Base-by-base conservation (phyloP, 345 rosid species). In the Ceriops tagal region DNA sequence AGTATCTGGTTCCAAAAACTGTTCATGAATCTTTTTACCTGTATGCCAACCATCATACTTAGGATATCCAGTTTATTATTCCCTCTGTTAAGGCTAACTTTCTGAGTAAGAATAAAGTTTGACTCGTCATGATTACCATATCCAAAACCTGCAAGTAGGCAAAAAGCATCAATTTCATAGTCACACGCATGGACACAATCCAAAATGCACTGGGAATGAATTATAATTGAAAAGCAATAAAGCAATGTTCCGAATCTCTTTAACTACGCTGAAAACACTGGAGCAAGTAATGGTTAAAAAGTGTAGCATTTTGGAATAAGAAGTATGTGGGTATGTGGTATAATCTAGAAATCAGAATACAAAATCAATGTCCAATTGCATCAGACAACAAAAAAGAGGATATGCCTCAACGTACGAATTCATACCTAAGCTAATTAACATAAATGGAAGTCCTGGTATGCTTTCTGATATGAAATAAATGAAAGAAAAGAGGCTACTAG, bases 41-140 rank as follows among this genome's bases (percentile, higher is more conserved):
- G 89, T 47, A 83, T 22, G 46, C 89, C 88, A 62, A 85, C 53
- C 81, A 87, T 75, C 84, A 87, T 85, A 69, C 88, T 87, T 60
- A 85, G 71, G 47, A 85, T 31, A 61, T 87, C 92, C 74, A 87
- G 78, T 21, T 85, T 71, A 63, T 87, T 87, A 52, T 77, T 83
- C 65, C 92, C 88, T 43, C 76, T 80, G 10, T 57, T 37, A 21
- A 87, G 83, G 68, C 61, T 75, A 30, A 85, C 62, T 67, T 78
- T 80, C 79, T 73, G 61, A 35, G 71, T 64, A 53, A 85, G 66
- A 13, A 77, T 69, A 75, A 87, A 87, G 74, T 66, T 80, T 59
- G 85, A 77, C 19, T 35, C 51, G 46, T 87, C 87, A 64, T 87
- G 92, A 66, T 80, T 75, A 1, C 92, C 92, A 58, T 63, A 87